Evolutionary conservation across 352 stramenopile species (phyloP), one percentile per base, ranked within the genome.

Genomic region (Phytophthora nicotianae): DNA sequence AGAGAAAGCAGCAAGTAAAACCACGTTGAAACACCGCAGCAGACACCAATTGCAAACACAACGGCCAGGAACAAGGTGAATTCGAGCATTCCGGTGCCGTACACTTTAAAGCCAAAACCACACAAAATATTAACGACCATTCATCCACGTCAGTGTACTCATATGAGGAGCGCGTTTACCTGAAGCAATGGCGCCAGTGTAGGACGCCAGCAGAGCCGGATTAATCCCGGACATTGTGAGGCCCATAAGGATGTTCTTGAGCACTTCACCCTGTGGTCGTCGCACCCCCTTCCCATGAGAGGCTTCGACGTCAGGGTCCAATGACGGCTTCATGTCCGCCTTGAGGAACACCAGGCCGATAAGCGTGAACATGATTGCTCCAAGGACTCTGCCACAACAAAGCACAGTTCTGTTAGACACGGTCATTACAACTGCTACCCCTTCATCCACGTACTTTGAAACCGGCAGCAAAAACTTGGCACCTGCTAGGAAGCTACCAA

Each of bases 171-270:
- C 6, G 20, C 4, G 33, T 13, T 46, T 66, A 96, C 88, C 86
- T 56, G 86, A 94, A 19, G 88, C 86, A 64, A 96, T 93, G 4
- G 88, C 88, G 4, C 86, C 88, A 1, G 88, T 96, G 62, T 96
- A 96, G 5, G 88, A 94, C 0, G 86, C 88, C 4, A 96, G 65
- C 37, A 96, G 58, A 19, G 88, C 86, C 7, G 86, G 88, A 37
- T 96, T 96, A 62, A 96, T 90, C 0, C 86, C 88, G 13, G 88
- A 96, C 82, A 96, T 93, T 0, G 88, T 95, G 29, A 96, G 58
- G 13, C 88, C 88, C 64, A 96, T 79, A 9, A 96, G 72, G 23
- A 95, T 68, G 37, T 95, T 94, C 64, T 90, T 91, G 8, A 86
- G 27, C 33, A 96, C 60, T 64, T 93, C 83, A 21, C 88, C 75